Percentiles rank a stretch among this genome's conserved stretches.
Evolutionary conservation across 192 early-diverging fungal genomes (phyloP).

Genomic region (Funneliformis mosseae): DNA sequence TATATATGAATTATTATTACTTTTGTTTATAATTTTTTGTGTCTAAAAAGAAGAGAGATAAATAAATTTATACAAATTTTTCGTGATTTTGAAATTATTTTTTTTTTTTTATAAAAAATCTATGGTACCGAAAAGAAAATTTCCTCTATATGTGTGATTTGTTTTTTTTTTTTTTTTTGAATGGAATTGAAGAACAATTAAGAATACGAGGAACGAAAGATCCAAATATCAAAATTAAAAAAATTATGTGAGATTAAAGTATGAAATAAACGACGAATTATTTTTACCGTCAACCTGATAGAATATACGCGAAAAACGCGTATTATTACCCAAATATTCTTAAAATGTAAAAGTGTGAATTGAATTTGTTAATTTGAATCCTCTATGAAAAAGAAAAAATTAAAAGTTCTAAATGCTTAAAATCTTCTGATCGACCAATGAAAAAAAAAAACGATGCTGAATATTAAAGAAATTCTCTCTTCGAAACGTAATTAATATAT

Average conservation of each 20-base stretch:
- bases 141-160: not conserved
- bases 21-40: not conserved
- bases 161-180: not conserved
- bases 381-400: not conserved
- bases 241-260: not conserved
- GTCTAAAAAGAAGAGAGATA: not conserved
- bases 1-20: not conserved
- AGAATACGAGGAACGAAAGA: not conserved
- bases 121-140: not conserved
- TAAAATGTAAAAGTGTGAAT: not conserved
- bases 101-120: too few relatives aligned
- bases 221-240: too few relatives aligned
- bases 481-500: not conserved
- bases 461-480: not conserved
- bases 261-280: not conserved
- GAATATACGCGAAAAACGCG: not conserved
- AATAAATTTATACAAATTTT: not conserved
- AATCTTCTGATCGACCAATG: not conserved
- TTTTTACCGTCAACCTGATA: not conserved
- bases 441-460: not conserved
- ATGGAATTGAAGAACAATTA: too few relatives aligned
- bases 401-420: not conserved
- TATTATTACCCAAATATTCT: not conserved
- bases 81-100: too few relatives aligned
- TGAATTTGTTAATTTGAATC: not conserved